Percentiles rank a stretch among this genome's conserved stretches.
Conservation (phyloP, 805 yeast genomes). For the Candida hispaniensis region DNA sequence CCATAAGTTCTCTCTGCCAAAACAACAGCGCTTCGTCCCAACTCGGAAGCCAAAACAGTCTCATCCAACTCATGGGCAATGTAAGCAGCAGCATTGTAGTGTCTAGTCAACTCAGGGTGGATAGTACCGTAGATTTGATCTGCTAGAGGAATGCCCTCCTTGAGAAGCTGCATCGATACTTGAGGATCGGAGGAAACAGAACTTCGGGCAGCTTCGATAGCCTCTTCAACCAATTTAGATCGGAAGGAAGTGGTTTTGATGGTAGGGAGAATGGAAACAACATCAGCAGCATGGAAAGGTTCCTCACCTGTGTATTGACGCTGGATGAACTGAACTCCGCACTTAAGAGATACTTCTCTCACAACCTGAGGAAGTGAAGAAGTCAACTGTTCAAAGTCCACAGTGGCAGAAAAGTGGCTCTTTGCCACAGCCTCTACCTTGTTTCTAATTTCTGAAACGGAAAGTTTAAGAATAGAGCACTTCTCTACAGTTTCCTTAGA, state of each 20-base stretch:
- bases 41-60: slow-evolving; percentile 47
- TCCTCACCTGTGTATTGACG: slow-evolving; percentile 34
- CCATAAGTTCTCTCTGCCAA: slow-evolving; percentile 77
- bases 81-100: slow-evolving; percentile 55
- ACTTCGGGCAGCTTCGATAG: slow-evolving; percentile 34
- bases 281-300: slow-evolving; percentile 48
- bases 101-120: slow-evolving; percentile 67
- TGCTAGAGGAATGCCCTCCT: slow-evolving; percentile 58
- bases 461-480: slow-evolving; percentile 30
- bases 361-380: slow-evolving; percentile 35
- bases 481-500: slow-evolving; percentile 39
- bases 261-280: slow-evolving; percentile 61
- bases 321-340: slow-evolving; percentile 78
- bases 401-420: slow-evolving; percentile 18
- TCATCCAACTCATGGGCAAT: slow-evolving; percentile 51
- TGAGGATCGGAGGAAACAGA: slow-evolving; percentile 29
- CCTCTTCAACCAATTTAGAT: slow-evolving; percentile 61
- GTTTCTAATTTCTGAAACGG: slow-evolving; percentile 55
- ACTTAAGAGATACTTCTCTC: slow-evolving; percentile 62
- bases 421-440: slow-evolving; percentile 38
- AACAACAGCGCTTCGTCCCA: slow-evolving; percentile 56
- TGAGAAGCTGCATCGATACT: slow-evolving; percentile 51
- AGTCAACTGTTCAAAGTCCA: slow-evolving; percentile 2
- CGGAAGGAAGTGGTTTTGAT: slow-evolving; percentile 59
- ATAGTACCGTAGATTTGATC: slow-evolving; percentile 79